Evolutionary conservation across 106 monocot genomes (phyloP).

Genomic region (Allium fistulosum): DNA sequence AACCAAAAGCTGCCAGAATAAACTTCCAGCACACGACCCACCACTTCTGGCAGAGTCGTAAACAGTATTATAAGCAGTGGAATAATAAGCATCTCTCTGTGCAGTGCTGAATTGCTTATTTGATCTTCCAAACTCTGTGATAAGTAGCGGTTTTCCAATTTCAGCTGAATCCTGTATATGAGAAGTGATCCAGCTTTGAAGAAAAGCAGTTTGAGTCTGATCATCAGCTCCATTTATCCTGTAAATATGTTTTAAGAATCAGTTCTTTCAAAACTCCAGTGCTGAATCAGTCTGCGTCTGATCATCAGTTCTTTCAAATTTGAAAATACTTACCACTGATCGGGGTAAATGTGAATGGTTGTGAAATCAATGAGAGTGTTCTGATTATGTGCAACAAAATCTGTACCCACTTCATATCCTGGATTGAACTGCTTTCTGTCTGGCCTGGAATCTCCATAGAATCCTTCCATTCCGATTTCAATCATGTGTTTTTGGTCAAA

Average conservation of each 20-base stretch:
- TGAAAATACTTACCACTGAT: neutral
- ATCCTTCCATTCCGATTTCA: constrained; percentile 51
- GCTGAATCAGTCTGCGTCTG: neutral
- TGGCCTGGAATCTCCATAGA: constrained; percentile 47
- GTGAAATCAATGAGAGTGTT: constrained; percentile 35
- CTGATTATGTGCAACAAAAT: constrained; percentile 41
- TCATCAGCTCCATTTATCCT: constrained; percentile 27
- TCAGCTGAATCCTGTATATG: constrained; percentile 24
- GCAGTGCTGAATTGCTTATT: constrained; percentile 2
- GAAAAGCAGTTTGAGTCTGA: constrained; percentile 23
- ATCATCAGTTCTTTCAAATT: constrained; percentile 30
- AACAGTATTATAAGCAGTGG: constrained; percentile 20
- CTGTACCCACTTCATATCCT: constrained; percentile 39
- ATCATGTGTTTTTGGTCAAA: constrained; percentile 52
- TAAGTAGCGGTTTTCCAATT: constrained; percentile 36
- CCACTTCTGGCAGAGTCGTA: constrained; percentile 23
- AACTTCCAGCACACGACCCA: constrained; percentile 23
- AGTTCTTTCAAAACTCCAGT: neutral
- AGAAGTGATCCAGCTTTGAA: constrained; percentile 26
- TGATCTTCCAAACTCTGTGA: constrained; percentile 37
- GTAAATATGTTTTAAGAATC: neutral
- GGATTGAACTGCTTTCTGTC: constrained; percentile 41
- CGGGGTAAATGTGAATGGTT: constrained; percentile 56
- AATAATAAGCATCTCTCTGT: constrained; percentile 22
- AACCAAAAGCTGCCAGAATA: constrained; percentile 51